A percentile compares a stretch with the other conserved stretches of the same genome.
Conservation (phyloP, 2,329 filamentous ascomycete species). For the Cladosporium sp. region DNA sequence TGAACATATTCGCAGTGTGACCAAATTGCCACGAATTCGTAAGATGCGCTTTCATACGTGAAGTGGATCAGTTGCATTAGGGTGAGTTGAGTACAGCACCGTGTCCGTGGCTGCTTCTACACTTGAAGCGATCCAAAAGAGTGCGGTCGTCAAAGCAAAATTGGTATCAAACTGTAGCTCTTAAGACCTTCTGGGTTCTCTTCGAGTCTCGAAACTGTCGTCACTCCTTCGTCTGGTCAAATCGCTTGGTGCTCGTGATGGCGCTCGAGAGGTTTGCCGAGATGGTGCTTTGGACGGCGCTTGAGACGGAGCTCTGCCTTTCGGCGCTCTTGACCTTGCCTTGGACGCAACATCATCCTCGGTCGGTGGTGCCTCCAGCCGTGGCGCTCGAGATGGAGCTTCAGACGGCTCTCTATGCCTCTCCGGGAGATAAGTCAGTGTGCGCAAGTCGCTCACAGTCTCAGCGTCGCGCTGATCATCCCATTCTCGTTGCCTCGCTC, state of each 20-base stretch:
- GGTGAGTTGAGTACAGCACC: no score
- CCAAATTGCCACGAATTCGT: no score
- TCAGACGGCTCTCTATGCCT: slow-evolving; percentile 10
- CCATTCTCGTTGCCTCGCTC: slow-evolving; percentile 5
- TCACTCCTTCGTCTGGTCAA: slow-evolving; percentile 1
- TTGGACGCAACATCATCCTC: slow-evolving; percentile 9
- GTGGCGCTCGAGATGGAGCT: slow-evolving; percentile 6
- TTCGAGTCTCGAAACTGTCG: slow-evolving; percentile 6
- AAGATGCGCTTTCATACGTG: no score
- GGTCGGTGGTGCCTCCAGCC: slow-evolving; percentile 1
- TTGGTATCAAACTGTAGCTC: no score
- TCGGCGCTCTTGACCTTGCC: slow-evolving; percentile 2
- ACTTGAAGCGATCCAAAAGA: no score
- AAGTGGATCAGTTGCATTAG: no score
- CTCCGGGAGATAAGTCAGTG: slow-evolving; percentile 10
- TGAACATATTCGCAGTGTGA: no score
- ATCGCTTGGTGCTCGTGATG: background rate
- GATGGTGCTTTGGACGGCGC: slow-evolving; percentile 6
- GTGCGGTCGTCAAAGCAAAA: no score
- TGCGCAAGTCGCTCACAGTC: slow-evolving; percentile 11
- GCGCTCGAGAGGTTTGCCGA: background rate
- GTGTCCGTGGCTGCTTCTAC: no score
- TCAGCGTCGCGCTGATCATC: slow-evolving; percentile 7
- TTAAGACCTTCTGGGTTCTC: slow-evolving; percentile 1
- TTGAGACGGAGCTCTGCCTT: slow-evolving; percentile 2